Conservation (phyloP, 495 filamentous ascomycete genomes). For the Trichoderma asperelloides region DNA sequence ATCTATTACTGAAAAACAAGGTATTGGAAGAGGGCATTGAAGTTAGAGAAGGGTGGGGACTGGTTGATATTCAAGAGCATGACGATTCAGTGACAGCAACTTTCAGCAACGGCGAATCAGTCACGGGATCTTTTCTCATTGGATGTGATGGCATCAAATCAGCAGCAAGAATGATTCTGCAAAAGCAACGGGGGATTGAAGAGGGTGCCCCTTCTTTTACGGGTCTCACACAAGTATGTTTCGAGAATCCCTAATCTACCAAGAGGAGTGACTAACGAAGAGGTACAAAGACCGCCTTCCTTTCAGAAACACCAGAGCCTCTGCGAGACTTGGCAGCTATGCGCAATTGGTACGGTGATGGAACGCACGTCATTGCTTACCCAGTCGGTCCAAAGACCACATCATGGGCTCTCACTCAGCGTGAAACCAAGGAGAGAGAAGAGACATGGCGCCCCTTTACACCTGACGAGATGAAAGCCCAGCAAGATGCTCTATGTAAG, state of each 20-base stretch:
- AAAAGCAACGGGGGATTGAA: not conserved
- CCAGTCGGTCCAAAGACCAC: conserved; percentile 14
- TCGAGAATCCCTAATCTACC: not conserved
- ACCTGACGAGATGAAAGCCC: conserved; percentile 3
- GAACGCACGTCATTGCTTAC: conserved; percentile 18
- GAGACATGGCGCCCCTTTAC: conserved; percentile 16
- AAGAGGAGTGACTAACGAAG: not conserved
- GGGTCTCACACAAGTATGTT: conserved; percentile 10
- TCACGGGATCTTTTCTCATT: conserved; percentile 17
- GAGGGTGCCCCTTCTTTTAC: conserved; percentile 8
- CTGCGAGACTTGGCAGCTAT: conserved; percentile 7
- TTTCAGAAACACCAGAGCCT: conserved; percentile 12
- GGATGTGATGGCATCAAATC: conserved; percentile 21
- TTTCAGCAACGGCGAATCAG: conserved; percentile 11
- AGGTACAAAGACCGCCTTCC: conserved; percentile 5
- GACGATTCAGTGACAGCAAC: conserved; percentile 12
- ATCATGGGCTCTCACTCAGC: conserved; percentile 20
- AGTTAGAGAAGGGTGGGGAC: conserved; percentile 14
- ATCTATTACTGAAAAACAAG: conserved; percentile 12
- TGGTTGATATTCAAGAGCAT: conserved; percentile 13
- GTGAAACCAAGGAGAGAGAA: conserved; percentile 11
- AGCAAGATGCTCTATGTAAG: not conserved
- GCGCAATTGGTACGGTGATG: conserved; percentile 19
- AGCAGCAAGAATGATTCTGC: conserved; percentile 11
- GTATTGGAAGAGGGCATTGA: conserved; percentile 11